Evolutionary conservation across 345 rosid species (phyloP), one percentile per base, ranked within the genome.

Genomic region (Psidium friedrichsthalianum): DNA sequence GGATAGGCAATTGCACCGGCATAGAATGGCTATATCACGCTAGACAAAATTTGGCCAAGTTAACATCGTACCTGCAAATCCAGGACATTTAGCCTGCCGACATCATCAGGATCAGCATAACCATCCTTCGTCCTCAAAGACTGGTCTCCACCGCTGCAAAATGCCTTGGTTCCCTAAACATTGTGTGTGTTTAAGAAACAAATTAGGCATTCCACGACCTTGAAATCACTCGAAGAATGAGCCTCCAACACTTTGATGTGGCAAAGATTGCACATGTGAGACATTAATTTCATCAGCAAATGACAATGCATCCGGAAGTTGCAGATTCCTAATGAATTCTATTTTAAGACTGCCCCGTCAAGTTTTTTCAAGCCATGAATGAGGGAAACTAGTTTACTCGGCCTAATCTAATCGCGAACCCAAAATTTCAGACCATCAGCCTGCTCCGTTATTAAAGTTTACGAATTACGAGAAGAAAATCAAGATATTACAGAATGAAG

Each of bases 91-190:
- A 96, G 95, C 61, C 98, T 92, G 22, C 95, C 94, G 83, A 92
- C 89, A 87, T 93, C 90, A 21, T 91, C 89, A 20, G 91, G 87
- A 89, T 96, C 98, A 87, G 98, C 96, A 88, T 95, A 96, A 64
- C 98, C 98, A 51, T 92, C 94, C 81, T 87, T 84, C 11, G 92
- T 93, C 92, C 96, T 91, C 91, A 97, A 58, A 3, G 95, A 90
- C 88, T 95, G 99, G 86, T 97, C 98, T 44, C 99, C 98, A 22
- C 99, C 96, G 82, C 98, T 95, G 76, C 98, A 95, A 90, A 96
- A 95, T 64, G 99, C 99, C 83, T 93, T 87, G 29, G 94, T 95
- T 88, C 99, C 98, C 99, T 97, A 76, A 87, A 51, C 49, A 69
- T 69, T 85, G 82, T 57, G 86, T 21, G 76, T 32, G 78, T 69